Base-by-base conservation (phyloP, 805 yeast species). In the Wilhelminamyces savonicus region DNA sequence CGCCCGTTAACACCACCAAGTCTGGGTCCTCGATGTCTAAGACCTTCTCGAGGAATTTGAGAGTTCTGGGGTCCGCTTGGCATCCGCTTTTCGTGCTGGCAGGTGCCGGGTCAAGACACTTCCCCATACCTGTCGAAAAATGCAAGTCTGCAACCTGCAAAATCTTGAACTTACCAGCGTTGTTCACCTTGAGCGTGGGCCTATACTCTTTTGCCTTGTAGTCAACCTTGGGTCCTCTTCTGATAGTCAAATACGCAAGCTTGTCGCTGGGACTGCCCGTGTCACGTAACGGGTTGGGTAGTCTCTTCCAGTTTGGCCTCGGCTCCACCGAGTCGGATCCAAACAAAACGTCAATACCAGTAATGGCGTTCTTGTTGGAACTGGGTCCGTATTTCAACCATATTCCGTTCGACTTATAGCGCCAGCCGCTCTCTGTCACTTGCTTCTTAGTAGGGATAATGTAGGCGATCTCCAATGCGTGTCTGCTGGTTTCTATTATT, bases 141-240 rank as follows among this genome's bases (percentile, higher is more conserved):
- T 92, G 98, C 33, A 90, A 61, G 52, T 92, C 97, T 1, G 97
- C 94, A 4, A 90, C 74, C 54, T 92, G 98, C 8, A 86, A 56
- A 24, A 92, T 79, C 52, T 82, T 90, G 56, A 79, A 84, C 31
- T 64, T 70, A 4, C 75, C 76, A 13, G 68, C 48, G 2, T 56
- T 37, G 8, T 56, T 43, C 11, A 68, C 48, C 28, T 59, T 56
- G 24, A 76, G 53, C 5, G 33, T 31, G 3, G 64, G 60, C 20
- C 46, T 41, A 32, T 32, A 42, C 43, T 46, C 29, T 48, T 34
- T 39, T 36, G 37, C 28, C 18, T 43, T 43, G 41, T 55, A 58
- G 34, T 57, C 52, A 11, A 50, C 23, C 29, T 43, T 52, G 6
- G 56, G 52, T 5, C 71, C 66, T 27, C 56, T 51, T 33, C 67